Evolutionary conservation across 768 basidiomycete genomes (phyloP).

Genomic region (Xerocomellus intermedius): DNA sequence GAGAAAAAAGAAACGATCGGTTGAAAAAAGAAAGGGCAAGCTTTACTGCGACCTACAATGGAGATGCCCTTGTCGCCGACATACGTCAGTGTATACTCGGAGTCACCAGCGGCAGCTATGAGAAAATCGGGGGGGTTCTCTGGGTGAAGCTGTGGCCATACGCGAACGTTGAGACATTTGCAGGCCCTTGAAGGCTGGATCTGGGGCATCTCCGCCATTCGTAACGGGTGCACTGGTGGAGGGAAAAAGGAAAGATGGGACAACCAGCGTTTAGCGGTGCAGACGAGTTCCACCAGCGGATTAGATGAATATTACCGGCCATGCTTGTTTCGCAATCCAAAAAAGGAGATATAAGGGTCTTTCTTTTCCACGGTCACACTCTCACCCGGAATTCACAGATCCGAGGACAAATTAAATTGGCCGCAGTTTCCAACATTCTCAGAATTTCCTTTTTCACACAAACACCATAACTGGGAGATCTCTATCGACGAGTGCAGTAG

Average conservation of each 20-base stretch:
- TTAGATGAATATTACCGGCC: conserved; percentile 34
- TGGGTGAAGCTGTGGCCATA: conserved; percentile 37
- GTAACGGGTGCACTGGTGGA: conserved; percentile 13
- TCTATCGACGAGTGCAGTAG: background rate
- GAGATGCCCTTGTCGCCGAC: conserved; percentile 66
- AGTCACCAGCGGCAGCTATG: conserved; percentile 23
- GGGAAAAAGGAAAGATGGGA: conserved; percentile 17
- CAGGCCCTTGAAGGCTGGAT: conserved; percentile 47
- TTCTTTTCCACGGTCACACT: conserved; percentile 24
- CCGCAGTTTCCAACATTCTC: conserved; percentile 8
- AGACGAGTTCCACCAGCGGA: conserved; percentile 23
- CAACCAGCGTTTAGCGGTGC: conserved; percentile 27
- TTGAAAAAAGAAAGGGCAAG: background rate
- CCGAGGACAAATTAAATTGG: conserved; percentile 4
- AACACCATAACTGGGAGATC: background rate
- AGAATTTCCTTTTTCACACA: conserved; percentile 7
- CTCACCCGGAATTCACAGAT: background rate
- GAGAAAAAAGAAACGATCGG: conserved; percentile 10
- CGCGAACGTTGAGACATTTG: conserved; percentile 69
- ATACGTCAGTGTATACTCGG: conserved; percentile 52
- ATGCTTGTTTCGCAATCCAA: conserved; percentile 24
- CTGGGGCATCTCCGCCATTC: conserved; percentile 25
- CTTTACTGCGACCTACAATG: conserved; percentile 48
- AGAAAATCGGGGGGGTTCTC: conserved; percentile 37
- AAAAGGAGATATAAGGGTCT: conserved; percentile 19